Percentiles rank a stretch among this genome's conserved stretches.
These are phyloP conservation scores for Eucalyptus caleyi DNA, from an alignment of 345 rosid species.

Conservation along the genomic window DNA sequence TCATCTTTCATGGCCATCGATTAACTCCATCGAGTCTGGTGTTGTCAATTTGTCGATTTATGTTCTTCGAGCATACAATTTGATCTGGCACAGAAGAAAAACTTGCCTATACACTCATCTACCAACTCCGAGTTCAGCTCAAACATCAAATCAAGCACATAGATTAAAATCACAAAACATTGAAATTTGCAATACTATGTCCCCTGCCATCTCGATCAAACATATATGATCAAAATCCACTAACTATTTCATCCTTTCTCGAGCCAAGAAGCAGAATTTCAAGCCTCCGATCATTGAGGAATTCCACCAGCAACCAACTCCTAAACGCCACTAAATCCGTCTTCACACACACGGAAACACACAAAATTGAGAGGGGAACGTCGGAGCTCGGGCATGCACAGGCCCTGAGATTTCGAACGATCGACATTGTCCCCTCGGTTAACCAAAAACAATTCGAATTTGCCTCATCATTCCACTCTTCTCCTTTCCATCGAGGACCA, in stretches of 20 bases:
- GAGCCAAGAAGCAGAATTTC: not conserved
- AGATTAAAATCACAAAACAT: not conserved
- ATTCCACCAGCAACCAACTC: not conserved
- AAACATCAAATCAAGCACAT: not conserved
- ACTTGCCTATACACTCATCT: not conserved
- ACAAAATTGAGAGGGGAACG: not conserved
- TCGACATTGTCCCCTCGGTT: not conserved
- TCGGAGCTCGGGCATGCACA: not conserved
- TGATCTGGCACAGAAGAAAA: not conserved
- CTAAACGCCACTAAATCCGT: not conserved
- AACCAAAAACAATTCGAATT: not conserved
- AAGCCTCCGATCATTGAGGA: not conserved
- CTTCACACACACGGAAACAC: not conserved
- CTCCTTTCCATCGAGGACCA: not conserved
- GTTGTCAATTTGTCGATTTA: not conserved
- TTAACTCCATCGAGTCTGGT: not conserved
- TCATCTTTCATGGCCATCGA: not conserved
- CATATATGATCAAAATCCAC: not conserved
- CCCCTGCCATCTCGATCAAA: not conserved
- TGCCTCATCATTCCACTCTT: not conserved
- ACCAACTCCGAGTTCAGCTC: not conserved
- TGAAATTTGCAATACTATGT: not conserved
- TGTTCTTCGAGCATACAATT: not conserved
- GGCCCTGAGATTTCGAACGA: not conserved
- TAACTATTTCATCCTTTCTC: not conserved